Base-by-base conservation (phyloP, 768 basidiomycete genomes). In the Tylopilus vinaceipallidus region DNA sequence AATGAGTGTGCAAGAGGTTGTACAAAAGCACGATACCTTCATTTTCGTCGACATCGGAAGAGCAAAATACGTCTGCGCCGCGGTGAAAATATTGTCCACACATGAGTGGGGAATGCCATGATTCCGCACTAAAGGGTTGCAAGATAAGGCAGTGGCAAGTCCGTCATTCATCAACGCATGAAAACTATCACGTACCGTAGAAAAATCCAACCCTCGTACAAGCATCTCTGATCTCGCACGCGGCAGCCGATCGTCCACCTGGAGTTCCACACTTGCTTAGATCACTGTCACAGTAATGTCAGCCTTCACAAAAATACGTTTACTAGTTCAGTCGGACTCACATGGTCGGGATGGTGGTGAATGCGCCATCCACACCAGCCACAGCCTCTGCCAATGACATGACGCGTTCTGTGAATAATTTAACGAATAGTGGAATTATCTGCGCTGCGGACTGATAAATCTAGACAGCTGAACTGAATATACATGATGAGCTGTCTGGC, bases 191-290 rank as follows among this genome's bases (percentile, higher is more conserved):
- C 71, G 19, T 54, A 87, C 86, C 79, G 59, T 93, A 94, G 65
- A 94, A 88, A 64, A 95, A 93, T 1, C 91, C 91, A 6, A 89
- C 88, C 44, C 80, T 76, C 47, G 89, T 82, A 56, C 88, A 91
- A 0, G 91, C 91, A 55, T 87, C 76, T 45, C 85, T 75, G 36
- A 94, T 77, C 54, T 80, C 67, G 20, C 69, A 60, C 0, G 82
- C 88, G 2, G 92, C 66, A 2, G 62, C 66, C 44, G 63, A 60
- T 35, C 79, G 75, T 20, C 70, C 63, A 27, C 67, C 58, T 17
- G 47, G 52, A 10, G 57, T 65, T 42, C 30, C 42, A 11, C 57
- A 55, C 40, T 42, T 54, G 30, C 54, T 42, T 3, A 67, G 32
- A 29, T 67, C 60, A 27, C 67, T 67, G 7, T 6, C 17, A 24